These are phyloP conservation scores for Axilococcus clingmanii DNA, from an alignment of 139 green algal genomes.

Conservation along the genomic window DNA sequence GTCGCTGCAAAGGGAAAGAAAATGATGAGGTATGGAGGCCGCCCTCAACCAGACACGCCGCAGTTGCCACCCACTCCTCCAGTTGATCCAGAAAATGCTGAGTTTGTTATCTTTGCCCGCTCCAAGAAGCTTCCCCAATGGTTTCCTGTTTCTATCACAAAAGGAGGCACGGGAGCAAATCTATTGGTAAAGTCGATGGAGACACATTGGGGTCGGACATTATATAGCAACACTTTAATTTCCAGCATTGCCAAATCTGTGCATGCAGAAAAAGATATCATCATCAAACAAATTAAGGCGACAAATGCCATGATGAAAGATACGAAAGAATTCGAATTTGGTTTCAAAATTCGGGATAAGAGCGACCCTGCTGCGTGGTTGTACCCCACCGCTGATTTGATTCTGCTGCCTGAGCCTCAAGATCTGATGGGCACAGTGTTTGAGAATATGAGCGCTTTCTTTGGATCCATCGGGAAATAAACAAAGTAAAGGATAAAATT, in stretches of 20 bases:
- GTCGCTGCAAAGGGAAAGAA: slow-evolving; percentile 27
- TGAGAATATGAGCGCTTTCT: slow-evolving; percentile 13
- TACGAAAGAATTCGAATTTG: slow-evolving; percentile 55
- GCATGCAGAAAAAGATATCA: slow-evolving; percentile 41
- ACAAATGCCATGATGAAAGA: slow-evolving; percentile 33
- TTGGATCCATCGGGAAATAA: slow-evolving; percentile 11
- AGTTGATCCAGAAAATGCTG: slow-evolving; percentile 61
- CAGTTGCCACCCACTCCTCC: slow-evolving; percentile 35
- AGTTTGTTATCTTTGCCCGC: slow-evolving; percentile 69
- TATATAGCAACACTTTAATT: slow-evolving; percentile 44
- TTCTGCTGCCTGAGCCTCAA: slow-evolving; percentile 36
- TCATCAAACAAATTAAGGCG: slow-evolving; percentile 22
- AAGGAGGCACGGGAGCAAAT: slow-evolving; percentile 48
- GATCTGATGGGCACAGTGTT: slow-evolving; percentile 21
- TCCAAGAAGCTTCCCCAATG: slow-evolving; percentile 41
- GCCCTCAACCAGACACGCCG: slow-evolving; percentile 8
- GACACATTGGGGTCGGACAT: slow-evolving; percentile 35
- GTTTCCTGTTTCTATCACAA: slow-evolving; percentile 54
- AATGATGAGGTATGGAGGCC: slow-evolving; percentile 18
- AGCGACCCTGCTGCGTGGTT: slow-evolving; percentile 43
- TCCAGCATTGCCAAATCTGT: slow-evolving; percentile 44
- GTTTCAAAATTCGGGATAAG: slow-evolving; percentile 70
- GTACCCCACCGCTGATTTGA: slow-evolving; percentile 32
- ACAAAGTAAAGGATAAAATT: not conserved
- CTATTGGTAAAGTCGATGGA: slow-evolving; percentile 49